phyloP scores from a whole-genome alignment of 2,329 filamentous ascomycete species.

The Lecanoromycetidae sp. region DNA sequence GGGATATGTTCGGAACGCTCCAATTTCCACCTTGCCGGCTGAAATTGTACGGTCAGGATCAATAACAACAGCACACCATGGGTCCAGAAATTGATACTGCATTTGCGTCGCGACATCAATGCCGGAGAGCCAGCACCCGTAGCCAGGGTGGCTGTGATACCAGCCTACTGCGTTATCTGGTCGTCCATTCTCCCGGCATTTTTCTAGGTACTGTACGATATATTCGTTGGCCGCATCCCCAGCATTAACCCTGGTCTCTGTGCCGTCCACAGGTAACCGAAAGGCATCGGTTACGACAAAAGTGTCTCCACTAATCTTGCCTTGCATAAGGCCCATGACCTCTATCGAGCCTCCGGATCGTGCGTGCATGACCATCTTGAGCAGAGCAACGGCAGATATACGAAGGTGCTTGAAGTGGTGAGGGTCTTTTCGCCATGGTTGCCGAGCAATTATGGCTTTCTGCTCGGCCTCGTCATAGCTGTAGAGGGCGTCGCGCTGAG shows the following conservation, averaged over 20 bases:
- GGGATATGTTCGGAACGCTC: constrained; percentile 86
- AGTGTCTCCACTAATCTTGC: constrained; percentile 69
- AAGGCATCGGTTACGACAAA: constrained; percentile 93
- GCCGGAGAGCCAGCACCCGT: constrained; percentile 93
- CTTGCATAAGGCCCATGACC: constrained; percentile 97
- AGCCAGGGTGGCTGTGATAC: constrained; percentile 97
- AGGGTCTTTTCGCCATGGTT: constrained; percentile 67
- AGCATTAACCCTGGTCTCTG: constrained; percentile 95
- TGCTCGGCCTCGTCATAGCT: constrained; percentile 60
- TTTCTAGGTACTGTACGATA: constrained; percentile 72
- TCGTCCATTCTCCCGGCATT: constrained; percentile 62
- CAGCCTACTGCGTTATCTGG: constrained; percentile 91
- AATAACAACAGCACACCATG: constrained; percentile 90
- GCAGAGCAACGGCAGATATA: constrained; percentile 81
- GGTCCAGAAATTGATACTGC: constrained; percentile 77
- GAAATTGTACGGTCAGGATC: constrained; percentile 93
- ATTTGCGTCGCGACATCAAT: constrained; percentile 89
- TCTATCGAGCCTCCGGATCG: constrained; percentile 86
- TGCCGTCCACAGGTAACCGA: constrained; percentile 87
- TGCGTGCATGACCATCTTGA: constrained; percentile 99
- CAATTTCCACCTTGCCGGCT: constrained; percentile 91
- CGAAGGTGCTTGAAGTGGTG: constrained; percentile 88
- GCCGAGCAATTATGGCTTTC: constrained; percentile 49
- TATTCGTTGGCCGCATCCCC: constrained; percentile 96
- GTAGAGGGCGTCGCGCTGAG: constrained; percentile 83